Evolutionary conservation across 2,329 filamentous ascomycete genomes (phyloP).

Genomic region (Colletotrichum lentis): DNA sequence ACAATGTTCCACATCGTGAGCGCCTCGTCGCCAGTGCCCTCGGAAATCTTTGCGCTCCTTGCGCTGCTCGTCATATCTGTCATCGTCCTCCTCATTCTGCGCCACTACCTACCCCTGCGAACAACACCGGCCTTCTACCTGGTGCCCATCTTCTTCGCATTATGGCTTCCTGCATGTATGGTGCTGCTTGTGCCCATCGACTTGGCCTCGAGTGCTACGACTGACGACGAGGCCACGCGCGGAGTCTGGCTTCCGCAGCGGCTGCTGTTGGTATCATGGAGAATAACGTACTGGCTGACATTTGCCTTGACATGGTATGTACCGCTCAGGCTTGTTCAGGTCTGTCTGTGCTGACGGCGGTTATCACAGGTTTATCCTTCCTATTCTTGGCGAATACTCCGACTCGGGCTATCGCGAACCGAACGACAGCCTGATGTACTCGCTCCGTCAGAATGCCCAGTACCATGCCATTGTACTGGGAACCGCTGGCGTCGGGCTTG

Average conservation of each 20-base stretch:
- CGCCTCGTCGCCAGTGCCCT: constrained; percentile 73
- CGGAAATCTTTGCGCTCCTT: constrained; percentile 77
- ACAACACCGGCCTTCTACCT: constrained; percentile 89
- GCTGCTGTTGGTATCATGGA: constrained; percentile 86
- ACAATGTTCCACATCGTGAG: constrained; percentile 62
- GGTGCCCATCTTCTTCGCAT: constrained; percentile 93
- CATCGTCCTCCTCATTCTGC: constrained; percentile 82
- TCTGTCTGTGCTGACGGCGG: constrained; percentile 21
- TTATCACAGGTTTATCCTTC: constrained; percentile 78
- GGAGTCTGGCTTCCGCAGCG: constrained; percentile 88
- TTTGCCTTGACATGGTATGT: constrained; percentile 90
- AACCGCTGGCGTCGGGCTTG: constrained; percentile 72
- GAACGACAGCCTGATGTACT: constrained; percentile 81
- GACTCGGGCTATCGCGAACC: constrained; percentile 93
- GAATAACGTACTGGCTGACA: constrained; percentile 96
- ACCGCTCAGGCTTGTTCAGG: background rate
- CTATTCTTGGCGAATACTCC: constrained; percentile 91
- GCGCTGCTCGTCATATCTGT: constrained; percentile 78
- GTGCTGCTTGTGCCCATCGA: constrained; percentile 95
- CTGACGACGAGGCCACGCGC: constrained; percentile 73
- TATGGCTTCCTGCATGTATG: constrained; percentile 90
- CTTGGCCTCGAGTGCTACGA: constrained; percentile 82
- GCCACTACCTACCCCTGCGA: constrained; percentile 89
- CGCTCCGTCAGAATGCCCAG: constrained; percentile 83
- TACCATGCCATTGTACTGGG: constrained; percentile 85